A percentile compares a stretch with the other conserved stretches of the same genome.
These are phyloP conservation scores for Selaginella tamariscina DNA, from an alignment of 75 land plant genomes.

Conservation along the genomic window DNA sequence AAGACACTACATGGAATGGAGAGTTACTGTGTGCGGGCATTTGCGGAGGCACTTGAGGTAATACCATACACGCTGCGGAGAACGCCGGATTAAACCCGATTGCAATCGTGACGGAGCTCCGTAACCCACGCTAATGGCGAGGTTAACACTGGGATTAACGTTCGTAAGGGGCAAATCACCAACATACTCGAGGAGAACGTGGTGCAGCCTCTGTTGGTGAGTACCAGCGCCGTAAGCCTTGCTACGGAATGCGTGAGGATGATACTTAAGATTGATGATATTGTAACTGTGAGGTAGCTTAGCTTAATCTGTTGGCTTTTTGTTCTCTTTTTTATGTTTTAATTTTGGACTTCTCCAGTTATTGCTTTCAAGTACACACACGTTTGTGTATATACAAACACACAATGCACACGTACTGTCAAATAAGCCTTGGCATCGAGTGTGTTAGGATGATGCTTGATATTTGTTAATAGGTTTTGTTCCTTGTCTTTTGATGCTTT, in stretches of 20 bases:
- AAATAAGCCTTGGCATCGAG: too few species aligned
- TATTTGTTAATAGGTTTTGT: too few species aligned
- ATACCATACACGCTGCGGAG: constrained; percentile 91
- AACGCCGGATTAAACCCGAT: constrained; percentile 94
- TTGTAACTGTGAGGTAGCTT: constrained; percentile 38
- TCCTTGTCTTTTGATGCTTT: too few species aligned
- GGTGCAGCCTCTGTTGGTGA: constrained; percentile 90
- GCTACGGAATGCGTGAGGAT: constrained; percentile 95
- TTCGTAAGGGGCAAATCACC: constrained; percentile 93
- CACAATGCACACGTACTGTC: too few species aligned
- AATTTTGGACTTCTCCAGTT: too few species aligned
- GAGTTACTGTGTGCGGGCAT: constrained; percentile 69
- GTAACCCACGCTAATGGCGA: constrained; percentile 86
- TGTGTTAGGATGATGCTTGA: too few species aligned
- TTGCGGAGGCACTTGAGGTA: constrained; percentile 85
- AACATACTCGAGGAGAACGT: constrained; percentile 97
- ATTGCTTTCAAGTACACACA: too few species aligned
- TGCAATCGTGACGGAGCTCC: constrained; percentile 81
- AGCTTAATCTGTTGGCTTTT: too few species aligned
- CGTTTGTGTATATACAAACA: too few species aligned
- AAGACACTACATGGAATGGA: constrained; percentile 91
- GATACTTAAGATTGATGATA: constrained; percentile 98
- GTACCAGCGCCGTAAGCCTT: constrained; percentile 76
- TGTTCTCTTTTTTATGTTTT: too few species aligned
- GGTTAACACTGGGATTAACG: constrained; percentile 87